These are phyloP conservation scores for Furcasterigmium furcatum DNA, from an alignment of 2,329 filamentous ascomycete genomes.

Conservation along the genomic window DNA sequence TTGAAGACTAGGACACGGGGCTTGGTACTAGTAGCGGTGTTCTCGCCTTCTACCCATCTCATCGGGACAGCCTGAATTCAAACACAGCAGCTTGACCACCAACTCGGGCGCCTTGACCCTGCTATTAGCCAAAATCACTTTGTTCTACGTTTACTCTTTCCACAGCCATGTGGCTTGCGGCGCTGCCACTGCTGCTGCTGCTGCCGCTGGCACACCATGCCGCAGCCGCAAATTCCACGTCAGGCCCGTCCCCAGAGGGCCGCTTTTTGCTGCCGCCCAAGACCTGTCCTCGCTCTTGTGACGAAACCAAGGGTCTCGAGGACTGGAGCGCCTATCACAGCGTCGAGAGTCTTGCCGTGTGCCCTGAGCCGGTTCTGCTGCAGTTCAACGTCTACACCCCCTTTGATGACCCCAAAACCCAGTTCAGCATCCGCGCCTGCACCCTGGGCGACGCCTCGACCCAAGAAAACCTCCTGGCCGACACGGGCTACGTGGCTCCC, in stretches of 20 bases:
- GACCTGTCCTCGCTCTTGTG: neutral
- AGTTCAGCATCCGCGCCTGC: slow-evolving; percentile 6
- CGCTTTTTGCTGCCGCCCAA: no score
- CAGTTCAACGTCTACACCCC: slow-evolving; percentile 6
- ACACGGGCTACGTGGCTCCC: slow-evolving; percentile 2
- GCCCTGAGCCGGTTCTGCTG: slow-evolving; percentile 5
- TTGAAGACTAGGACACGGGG: no score
- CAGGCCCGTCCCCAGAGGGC: no score
- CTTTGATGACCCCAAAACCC: neutral
- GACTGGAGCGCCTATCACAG: neutral
- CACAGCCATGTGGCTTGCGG: neutral
- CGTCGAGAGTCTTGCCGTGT: slow-evolving; percentile 3
- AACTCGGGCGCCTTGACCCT: neutral
- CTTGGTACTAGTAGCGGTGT: no score
- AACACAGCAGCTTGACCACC: no score
- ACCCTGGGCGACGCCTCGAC: slow-evolving; percentile 4
- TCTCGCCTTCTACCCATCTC: no score
- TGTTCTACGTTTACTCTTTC: neutral
- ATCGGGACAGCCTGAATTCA: no score
- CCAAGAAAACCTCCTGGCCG: slow-evolving; percentile 3
- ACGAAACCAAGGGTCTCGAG: neutral
- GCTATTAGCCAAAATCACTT: neutral
- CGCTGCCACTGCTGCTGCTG: neutral
- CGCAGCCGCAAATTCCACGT: neutral
- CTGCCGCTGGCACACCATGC: neutral